Evolutionary conservation across 495 filamentous ascomycete species (phyloP).

Genomic region (Halenospora varia): DNA sequence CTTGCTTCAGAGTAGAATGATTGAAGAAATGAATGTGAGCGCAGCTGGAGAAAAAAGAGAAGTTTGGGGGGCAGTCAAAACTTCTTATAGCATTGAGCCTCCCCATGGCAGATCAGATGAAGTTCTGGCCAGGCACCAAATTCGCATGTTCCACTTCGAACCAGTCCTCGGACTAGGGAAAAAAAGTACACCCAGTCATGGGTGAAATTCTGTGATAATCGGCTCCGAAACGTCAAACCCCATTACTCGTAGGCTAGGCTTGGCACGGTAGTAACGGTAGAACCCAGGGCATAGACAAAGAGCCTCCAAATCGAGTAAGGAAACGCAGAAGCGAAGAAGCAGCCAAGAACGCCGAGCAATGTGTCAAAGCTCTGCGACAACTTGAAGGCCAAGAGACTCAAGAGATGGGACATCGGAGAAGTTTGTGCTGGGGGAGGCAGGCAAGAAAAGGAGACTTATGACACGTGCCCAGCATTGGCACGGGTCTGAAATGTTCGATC

Average conservation of each 20-base stretch:
- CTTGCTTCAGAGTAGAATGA: constrained; percentile 12
- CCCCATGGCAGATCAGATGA: neutral
- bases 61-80: neutral
- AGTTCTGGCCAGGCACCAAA: neutral
- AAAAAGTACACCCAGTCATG: neutral
- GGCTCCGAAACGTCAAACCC: neutral
- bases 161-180: neutral
- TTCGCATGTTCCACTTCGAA: neutral
- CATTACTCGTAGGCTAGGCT: neutral
- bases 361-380: neutral
- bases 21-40: constrained; percentile 18
- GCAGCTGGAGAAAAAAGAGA: constrained; percentile 21
- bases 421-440: neutral
- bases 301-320: neutral
- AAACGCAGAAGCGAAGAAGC: neutral
- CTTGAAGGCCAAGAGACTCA: neutral
- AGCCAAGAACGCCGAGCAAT: neutral
- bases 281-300: neutral
- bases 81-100: constrained; percentile 11
- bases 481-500: neutral
- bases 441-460: neutral
- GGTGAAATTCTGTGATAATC: neutral
- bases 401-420: neutral
- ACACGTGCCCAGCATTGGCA: neutral
- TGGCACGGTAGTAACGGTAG: neutral